Evolutionary conservation across 257 asterid species (phyloP).

Genomic region (Solanum corneliomulleri): DNA sequence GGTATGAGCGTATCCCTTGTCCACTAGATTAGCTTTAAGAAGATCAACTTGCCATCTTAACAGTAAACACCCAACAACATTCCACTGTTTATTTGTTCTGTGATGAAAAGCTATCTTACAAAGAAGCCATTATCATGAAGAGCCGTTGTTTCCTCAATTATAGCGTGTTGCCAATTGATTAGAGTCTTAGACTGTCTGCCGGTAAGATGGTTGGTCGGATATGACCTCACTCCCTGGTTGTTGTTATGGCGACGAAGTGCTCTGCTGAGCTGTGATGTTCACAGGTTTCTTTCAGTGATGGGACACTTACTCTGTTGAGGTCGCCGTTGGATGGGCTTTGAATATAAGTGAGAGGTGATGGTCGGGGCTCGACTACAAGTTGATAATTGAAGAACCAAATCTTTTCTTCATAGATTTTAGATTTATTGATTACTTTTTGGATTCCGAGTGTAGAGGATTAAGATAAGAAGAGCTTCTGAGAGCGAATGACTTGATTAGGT

Average conservation of each 20-base stretch:
- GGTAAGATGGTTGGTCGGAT: not conserved
- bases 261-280: not conserved
- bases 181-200: not conserved
- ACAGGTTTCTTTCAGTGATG: not conserved
- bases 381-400: not conserved
- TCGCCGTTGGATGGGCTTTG: not conserved
- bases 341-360: not conserved
- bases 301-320: not conserved
- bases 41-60: not conserved
- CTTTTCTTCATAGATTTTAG: not conserved
- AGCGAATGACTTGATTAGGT: not conserved
- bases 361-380: not conserved
- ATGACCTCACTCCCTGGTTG: not conserved
- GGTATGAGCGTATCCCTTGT: not conserved
- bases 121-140: not conserved
- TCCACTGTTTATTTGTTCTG: not conserved
- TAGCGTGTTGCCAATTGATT: not conserved
- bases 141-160: not conserved
- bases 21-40: not conserved
- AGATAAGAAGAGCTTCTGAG: not conserved
- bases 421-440: not conserved
- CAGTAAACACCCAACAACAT: not conserved
- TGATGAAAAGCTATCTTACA: not conserved
- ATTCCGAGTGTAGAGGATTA: not conserved
- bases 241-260: not conserved